Evolutionary conservation across 2,329 filamentous ascomycete species (phyloP).

Genomic region (Penicillium thymicola): DNA sequence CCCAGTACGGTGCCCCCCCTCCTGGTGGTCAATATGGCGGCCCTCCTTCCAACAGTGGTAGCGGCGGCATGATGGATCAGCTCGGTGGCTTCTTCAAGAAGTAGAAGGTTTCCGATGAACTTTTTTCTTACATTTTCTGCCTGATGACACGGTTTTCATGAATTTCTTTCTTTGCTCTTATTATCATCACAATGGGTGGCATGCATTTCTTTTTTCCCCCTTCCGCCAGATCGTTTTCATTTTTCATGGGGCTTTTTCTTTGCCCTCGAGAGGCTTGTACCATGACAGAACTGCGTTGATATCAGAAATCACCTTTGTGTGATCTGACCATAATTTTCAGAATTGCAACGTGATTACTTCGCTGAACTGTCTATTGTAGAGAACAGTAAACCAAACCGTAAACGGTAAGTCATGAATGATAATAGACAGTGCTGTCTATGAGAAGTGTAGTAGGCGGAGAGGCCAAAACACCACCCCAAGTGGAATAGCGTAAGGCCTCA

Average conservation of each 20-base stretch:
- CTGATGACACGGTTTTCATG: constrained; percentile 20
- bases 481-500: constrained; percentile 21
- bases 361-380: neutral
- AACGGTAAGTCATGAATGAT: neutral
- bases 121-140: constrained; percentile 6
- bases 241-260: constrained; percentile 3
- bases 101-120: constrained; percentile 19
- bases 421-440: neutral
- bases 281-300: constrained; percentile 17
- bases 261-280: constrained; percentile 5
- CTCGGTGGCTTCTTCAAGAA: constrained; percentile 40
- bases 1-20: constrained; percentile 9
- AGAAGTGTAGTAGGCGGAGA: neutral
- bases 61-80: constrained; percentile 31
- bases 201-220: constrained; percentile 11
- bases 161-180: constrained; percentile 19
- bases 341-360: constrained; percentile 11
- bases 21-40: constrained; percentile 22
- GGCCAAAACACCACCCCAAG: constrained; percentile 9
- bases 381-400: neutral
- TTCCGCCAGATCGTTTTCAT: constrained; percentile 10
- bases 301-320: constrained; percentile 8
- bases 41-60: constrained; percentile 18
- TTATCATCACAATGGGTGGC: constrained; percentile 14
- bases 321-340: constrained; percentile 9